Percentiles rank a stretch among this genome's conserved stretches.
Evolutionary conservation across 2,329 filamentous ascomycete species (phyloP).

Genomic region (Beauveria bassiana): DNA sequence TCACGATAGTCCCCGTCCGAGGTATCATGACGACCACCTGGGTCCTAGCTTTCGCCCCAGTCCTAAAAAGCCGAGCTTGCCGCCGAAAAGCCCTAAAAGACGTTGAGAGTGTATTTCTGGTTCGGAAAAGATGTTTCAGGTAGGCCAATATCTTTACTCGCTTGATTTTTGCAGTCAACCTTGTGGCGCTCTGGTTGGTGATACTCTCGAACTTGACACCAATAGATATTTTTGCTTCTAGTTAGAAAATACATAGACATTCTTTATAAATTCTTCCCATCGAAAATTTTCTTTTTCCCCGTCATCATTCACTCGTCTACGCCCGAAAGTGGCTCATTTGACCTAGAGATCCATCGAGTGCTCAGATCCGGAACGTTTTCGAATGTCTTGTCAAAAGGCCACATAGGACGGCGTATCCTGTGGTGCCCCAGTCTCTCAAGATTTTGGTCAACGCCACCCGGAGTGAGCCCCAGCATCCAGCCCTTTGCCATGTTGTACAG

Average conservation of each 20-base stretch:
- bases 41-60: too few relatives aligned
- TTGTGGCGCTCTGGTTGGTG: too few relatives aligned
- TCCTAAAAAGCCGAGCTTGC: background rate
- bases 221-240: background rate
- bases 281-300: background rate
- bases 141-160: too few relatives aligned
- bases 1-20: too few relatives aligned
- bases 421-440: constrained; percentile 39
- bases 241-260: background rate
- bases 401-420: constrained; percentile 41
- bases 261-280: background rate
- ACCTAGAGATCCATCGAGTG: constrained; percentile 17
- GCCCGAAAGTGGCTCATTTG: constrained; percentile 14
- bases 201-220: too few relatives aligned
- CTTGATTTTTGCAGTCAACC: too few relatives aligned
- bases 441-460: constrained; percentile 47
- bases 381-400: constrained; percentile 20
- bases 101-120: too few relatives aligned
- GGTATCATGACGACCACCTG: too few relatives aligned
- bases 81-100: too few relatives aligned
- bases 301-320: constrained; percentile 10
- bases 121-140: too few relatives aligned
- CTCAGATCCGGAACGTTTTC: constrained; percentile 14
- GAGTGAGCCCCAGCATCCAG: constrained; percentile 47
- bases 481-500: constrained; percentile 44